Evolutionary conservation across 2,329 filamentous ascomycete genomes (phyloP).

Genomic region (Apiospora arundinis): DNA sequence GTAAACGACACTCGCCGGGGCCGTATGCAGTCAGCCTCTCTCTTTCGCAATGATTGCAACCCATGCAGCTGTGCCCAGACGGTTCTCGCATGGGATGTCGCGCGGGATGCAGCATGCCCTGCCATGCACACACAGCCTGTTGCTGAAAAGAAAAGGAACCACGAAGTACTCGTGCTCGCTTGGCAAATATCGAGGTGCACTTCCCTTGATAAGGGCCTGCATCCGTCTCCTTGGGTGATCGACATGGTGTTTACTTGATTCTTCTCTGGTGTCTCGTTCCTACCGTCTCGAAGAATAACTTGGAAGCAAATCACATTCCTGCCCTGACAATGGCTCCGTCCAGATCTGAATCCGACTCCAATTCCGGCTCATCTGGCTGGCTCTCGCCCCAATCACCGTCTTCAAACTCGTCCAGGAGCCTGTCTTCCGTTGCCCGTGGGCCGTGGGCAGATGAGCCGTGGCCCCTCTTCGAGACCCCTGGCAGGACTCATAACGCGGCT

Average conservation of each 20-base stretch:
- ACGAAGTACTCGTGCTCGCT: neutral
- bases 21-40: conserved; percentile 6
- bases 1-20: neutral
- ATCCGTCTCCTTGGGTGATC: neutral
- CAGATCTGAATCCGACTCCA: neutral
- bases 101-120: neutral
- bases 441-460: conserved; percentile 40
- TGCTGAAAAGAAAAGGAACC: neutral
- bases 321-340: conserved; percentile 9
- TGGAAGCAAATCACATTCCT: neutral
- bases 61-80: neutral
- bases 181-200: neutral
- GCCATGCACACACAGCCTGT: neutral
- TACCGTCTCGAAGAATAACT: neutral
- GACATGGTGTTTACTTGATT: conserved; percentile 7
- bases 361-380: neutral
- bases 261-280: neutral
- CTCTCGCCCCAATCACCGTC: neutral
- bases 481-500: conserved; percentile 29
- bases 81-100: neutral
- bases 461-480: conserved; percentile 37
- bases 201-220: neutral
- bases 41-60: neutral
- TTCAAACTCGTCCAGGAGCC: neutral
- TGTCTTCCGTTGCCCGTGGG: conserved; percentile 22